A percentile compares a stretch with the other conserved stretches of the same genome.
phyloP scores from a whole-genome alignment of 371 early-diverging fungal genomes.

The Mucor piriformis region DNA sequence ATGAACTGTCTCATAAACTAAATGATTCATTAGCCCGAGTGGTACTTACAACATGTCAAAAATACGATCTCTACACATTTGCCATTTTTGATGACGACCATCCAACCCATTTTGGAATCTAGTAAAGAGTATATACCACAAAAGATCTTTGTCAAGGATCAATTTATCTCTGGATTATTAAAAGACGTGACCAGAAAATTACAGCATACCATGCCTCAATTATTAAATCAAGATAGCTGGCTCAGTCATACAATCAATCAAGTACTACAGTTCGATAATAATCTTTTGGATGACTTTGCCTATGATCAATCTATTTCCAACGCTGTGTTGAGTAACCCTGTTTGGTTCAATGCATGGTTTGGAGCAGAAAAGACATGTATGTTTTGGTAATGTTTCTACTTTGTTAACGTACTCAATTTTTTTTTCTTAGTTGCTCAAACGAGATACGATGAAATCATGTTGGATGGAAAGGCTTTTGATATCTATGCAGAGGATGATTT shows the following conservation, averaged over 20 bases:
- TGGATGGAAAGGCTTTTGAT: constrained; percentile 66
- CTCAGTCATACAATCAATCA: constrained; percentile 78
- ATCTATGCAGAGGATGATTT: constrained; percentile 48
- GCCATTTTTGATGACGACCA: constrained; percentile 38
- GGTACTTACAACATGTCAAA: constrained; percentile 78
- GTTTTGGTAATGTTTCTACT: constrained; percentile 3
- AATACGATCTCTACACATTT: constrained; percentile 53
- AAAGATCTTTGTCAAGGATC: constrained; percentile 55
- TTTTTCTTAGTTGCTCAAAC: constrained; percentile 44
- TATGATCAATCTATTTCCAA: constrained; percentile 54
- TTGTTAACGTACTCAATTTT: not conserved
- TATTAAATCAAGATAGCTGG: constrained; percentile 60
- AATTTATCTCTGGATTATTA: constrained; percentile 69
- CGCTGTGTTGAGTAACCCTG: constrained; percentile 57
- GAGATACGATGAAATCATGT: constrained; percentile 64
- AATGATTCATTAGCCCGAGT: constrained; percentile 71
- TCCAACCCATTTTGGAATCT: constrained; percentile 39
- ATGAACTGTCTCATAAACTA: not conserved
- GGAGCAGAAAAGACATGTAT: constrained; percentile 71
- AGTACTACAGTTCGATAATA: constrained; percentile 74
- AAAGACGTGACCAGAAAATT: constrained; percentile 68
- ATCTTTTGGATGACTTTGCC: constrained; percentile 67
- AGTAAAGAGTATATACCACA: not conserved
- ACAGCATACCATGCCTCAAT: constrained; percentile 53
- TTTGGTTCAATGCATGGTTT: constrained; percentile 75